Evolutionary conservation across 2,329 filamentous ascomycete species (phyloP), one percentile per base, ranked within the genome.

Genomic region (Eutypa lata): DNA sequence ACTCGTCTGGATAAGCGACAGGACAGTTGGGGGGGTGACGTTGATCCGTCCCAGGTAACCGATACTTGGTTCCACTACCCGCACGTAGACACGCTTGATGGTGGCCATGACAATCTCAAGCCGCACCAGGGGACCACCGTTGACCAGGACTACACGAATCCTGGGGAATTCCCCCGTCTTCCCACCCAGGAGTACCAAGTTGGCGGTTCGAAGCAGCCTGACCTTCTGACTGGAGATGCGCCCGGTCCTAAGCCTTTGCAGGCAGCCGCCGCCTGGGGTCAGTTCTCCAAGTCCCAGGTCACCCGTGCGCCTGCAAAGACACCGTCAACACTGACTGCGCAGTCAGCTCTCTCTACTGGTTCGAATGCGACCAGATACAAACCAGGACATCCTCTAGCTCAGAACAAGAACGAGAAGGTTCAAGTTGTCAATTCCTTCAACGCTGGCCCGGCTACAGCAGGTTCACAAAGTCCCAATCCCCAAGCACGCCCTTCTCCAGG

Each of bases 1-100:
- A 48, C 18, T 2, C 56, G 61, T 16, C 64, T 73, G 11, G 61
- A 65, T 37, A 50, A 53, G 47, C 48, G 57, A 24, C 57, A 44
- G 37, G 42, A 40, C 33, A 47, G 60, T 11, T 49, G 55, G 5
- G 53, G 63, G 44, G 58, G 54, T 16, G 37, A 47, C 40, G 28
- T 8, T 21, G 38, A 45, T n/a, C 45, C 19, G 18, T 19, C 45
- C 14, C 31, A 47, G 5, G 46, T 33, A 2, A 28, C 7, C 8
- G 19, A 13, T 40, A 48, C 18, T 33, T 58, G 13, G 18, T 11
- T 16, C 43, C 54, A 26, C 49, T 40, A 26, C 53, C 47, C 42
- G 63, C 63, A 49, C 57, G 50, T 45, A 10, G 8, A 14, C 21
- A 26, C 42, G 7, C 42, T 45, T 21, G 42, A 28, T 10, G 42